Evolutionary conservation across 352 stramenopile genomes (phyloP).

Genomic region (Phytopythium chamaehyphon): DNA sequence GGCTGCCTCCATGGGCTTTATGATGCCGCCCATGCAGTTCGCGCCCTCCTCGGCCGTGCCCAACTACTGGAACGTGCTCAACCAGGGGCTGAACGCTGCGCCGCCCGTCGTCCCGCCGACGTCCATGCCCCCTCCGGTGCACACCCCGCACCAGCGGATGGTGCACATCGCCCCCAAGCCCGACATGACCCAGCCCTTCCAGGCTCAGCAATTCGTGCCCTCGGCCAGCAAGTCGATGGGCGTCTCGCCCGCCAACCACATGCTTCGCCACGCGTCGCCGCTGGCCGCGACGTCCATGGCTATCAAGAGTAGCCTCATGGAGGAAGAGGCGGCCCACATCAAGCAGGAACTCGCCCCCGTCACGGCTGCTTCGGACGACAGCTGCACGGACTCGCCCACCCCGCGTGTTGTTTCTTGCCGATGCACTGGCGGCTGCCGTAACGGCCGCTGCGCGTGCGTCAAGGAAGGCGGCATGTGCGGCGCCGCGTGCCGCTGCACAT

Average conservation of each 20-base stretch:
- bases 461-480: slow-evolving; percentile 82
- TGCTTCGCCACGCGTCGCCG: slow-evolving; percentile 4
- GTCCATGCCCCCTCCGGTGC: slow-evolving; percentile 19
- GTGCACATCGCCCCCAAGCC: slow-evolving; percentile 79
- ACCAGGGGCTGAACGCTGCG: slow-evolving; percentile 41
- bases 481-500: slow-evolving; percentile 72
- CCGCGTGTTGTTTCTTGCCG: slow-evolving; percentile 66
- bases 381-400: slow-evolving; percentile 9
- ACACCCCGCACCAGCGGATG: slow-evolving; percentile 29
- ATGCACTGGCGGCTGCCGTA: slow-evolving; percentile 77
- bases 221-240: slow-evolving; percentile 12
- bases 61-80: slow-evolving; percentile 86
- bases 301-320: no score
- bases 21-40: slow-evolving; percentile 40
- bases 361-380: background rate
- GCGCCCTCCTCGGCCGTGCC: slow-evolving; percentile 66
- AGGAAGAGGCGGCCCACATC: background rate
- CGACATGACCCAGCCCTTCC: slow-evolving; percentile 19
- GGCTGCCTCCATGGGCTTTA: slow-evolving; percentile 5
- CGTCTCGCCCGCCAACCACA: slow-evolving; percentile 4
- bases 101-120: slow-evolving; percentile 19
- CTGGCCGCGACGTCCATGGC: background rate
- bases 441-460: slow-evolving; percentile 77
- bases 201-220: slow-evolving; percentile 3
- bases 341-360: slow-evolving; percentile 5